These are phyloP conservation scores for Fusarium haematococcum DNA, from an alignment of 2,329 filamentous ascomycete genomes.

Conservation along the genomic window DNA sequence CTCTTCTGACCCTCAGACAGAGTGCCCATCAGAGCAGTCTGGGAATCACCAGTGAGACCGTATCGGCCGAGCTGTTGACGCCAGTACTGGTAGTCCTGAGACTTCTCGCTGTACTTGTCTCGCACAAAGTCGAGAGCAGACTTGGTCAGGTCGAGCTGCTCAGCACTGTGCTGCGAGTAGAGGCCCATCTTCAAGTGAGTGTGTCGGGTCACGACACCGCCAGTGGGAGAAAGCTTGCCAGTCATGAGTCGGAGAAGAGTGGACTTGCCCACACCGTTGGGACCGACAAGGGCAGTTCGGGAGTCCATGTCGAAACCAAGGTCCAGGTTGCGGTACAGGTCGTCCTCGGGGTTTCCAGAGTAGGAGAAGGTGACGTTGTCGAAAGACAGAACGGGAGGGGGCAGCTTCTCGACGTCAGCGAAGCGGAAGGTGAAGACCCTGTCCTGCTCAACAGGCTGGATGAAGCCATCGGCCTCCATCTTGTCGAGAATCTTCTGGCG, in stretches of 20 bases:
- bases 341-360: conserved; percentile 88
- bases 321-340: conserved; percentile 95
- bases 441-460: conserved; percentile 88
- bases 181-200: conserved; percentile 98
- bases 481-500: conserved; percentile 99
- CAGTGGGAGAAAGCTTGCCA: conserved; percentile 88
- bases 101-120: conserved; percentile 90
- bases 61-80: conserved; percentile 96
- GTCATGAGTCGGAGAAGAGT: conserved; percentile 97
- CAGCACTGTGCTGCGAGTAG: conserved; percentile 98
- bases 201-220: conserved; percentile 86
- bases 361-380: conserved; percentile 99
- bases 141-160: conserved; percentile 98
- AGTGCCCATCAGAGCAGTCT: conserved; percentile 98
- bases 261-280: conserved; percentile 99
- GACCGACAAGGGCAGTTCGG: conserved; percentile 93
- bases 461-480: conserved; percentile 99
- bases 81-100: conserved; percentile 99
- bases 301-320: conserved; percentile 99
- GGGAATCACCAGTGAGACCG: conserved; percentile 90
- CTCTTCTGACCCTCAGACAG: conserved; percentile 98
- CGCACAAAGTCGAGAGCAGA: conserved; percentile 97
- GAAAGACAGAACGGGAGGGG: conserved; percentile 94
- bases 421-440: conserved; percentile 97
- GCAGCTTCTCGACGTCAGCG: conserved; percentile 98